These are phyloP conservation scores for Hansenula lynferdii DNA, from an alignment of 1,139 yeast species.

Conservation along the genomic window DNA sequence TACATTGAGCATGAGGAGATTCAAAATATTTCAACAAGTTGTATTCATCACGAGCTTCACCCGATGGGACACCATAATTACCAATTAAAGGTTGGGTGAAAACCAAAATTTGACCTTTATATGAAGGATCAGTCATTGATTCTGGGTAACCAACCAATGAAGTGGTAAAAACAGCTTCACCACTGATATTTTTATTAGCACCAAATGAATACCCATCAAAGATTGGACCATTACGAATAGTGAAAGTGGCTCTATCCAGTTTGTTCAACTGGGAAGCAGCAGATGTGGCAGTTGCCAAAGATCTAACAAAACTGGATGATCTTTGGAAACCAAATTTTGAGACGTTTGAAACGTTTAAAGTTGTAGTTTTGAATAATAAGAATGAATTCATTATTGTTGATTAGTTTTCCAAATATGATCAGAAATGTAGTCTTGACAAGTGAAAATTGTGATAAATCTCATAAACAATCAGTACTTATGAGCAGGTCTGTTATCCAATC, in stretches of 20 bases:
- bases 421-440: slow-evolving; percentile 39
- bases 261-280: slow-evolving; percentile 27
- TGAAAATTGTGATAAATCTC: slow-evolving; percentile 23
- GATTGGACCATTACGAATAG: slow-evolving; percentile 90
- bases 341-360: no score
- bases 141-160: slow-evolving; percentile 98
- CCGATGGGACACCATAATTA: slow-evolving; percentile 95
- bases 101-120: slow-evolving; percentile 91
- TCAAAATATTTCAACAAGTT: slow-evolving; percentile 87
- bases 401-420: slow-evolving; percentile 50
- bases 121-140: slow-evolving; percentile 98
- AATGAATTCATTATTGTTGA: slow-evolving; percentile 22
- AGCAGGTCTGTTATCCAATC: no score
- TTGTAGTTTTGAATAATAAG: slow-evolving; percentile 12
- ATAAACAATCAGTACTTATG: slow-evolving; percentile 17
- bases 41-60: slow-evolving; percentile 72
- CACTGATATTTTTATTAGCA: slow-evolving; percentile 84
- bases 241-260: slow-evolving; percentile 78
- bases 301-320: slow-evolving; percentile 15
- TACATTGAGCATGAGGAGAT: slow-evolving; percentile 86
- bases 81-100: slow-evolving; percentile 97
- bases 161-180: slow-evolving; percentile 97
- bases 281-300: slow-evolving; percentile 41
- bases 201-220: slow-evolving; percentile 94
- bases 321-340: slow-evolving; percentile 20